Evolutionary conservation across 768 basidiomycete genomes (phyloP).

Genomic region (Filobasidium wieringae): DNA sequence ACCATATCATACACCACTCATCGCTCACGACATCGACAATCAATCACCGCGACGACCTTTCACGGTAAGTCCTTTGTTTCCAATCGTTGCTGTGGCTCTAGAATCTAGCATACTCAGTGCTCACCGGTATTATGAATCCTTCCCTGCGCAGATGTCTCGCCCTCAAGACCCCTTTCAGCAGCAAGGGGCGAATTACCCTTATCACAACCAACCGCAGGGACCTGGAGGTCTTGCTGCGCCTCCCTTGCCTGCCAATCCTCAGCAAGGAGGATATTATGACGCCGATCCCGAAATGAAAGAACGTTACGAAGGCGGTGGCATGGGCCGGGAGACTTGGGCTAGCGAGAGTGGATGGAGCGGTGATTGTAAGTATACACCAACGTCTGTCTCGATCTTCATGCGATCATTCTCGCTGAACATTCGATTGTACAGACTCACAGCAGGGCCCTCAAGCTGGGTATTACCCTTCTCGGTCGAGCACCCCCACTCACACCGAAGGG

Average conservation of each 20-base stretch:
- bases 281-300: conserved; percentile 31
- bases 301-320: conserved; percentile 33
- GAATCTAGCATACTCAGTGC: too few species aligned
- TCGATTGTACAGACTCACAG: conserved; percentile 22
- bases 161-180: neutral
- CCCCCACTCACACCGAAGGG: conserved; percentile 61
- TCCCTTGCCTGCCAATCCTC: conserved; percentile 9
- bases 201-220: conserved; percentile 7
- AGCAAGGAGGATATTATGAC: conserved; percentile 19
- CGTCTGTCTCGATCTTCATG: neutral
- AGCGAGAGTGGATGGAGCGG: conserved; percentile 29
- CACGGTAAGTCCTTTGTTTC: too few species aligned
- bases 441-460: conserved; percentile 23
- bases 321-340: conserved; percentile 34
- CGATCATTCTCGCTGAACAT: conserved; percentile 9
- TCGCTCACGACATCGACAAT: too few species aligned
- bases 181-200: neutral
- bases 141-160: neutral
- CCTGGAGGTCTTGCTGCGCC: conserved; percentile 4
- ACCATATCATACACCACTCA: too few species aligned
- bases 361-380: neutral
- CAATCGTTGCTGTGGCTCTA: too few species aligned
- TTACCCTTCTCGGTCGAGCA: conserved; percentile 57
- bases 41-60: too few species aligned
- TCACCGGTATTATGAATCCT: neutral